These are phyloP conservation scores for Nakaseomyces bracarensis DNA, from an alignment of 1,139 yeast genomes.

Conservation along the genomic window DNA sequence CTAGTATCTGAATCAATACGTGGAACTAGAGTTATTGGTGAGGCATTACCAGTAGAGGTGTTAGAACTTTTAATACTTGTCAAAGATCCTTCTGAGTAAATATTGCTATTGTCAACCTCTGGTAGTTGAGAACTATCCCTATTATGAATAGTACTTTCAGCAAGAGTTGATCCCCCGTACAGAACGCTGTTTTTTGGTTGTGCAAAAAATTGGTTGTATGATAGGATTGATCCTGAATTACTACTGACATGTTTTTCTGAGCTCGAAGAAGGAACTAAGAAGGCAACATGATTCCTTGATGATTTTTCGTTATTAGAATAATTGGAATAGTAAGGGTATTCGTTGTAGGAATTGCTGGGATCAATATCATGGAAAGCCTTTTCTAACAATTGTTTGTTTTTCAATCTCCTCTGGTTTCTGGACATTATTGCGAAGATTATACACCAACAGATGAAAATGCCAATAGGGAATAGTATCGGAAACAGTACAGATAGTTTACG, in stretches of 20 bases:
- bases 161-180: neutral
- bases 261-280: neutral
- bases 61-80: neutral
- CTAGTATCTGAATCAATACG: slow-evolving; percentile 1
- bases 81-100: neutral
- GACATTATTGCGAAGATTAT: neutral
- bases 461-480: slow-evolving; percentile 1
- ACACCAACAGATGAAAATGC: neutral
- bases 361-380: neutral
- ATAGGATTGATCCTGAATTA: neutral
- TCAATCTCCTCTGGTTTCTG: neutral
- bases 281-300: neutral
- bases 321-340: neutral
- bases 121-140: too few relatives aligned
- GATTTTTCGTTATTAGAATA: neutral
- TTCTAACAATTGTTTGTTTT: neutral
- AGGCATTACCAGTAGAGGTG: neutral
- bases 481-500: neutral
- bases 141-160: neutral
- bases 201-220: slow-evolving; percentile 2
- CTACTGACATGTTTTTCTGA: neutral
- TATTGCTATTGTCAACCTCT: too few relatives aligned
- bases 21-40: slow-evolving; percentile 1
- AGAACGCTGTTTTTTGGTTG: neutral
- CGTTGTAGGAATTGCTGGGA: neutral